Evolutionary conservation across 345 rosid genomes (phyloP).

Genomic region (Salix exigua): DNA sequence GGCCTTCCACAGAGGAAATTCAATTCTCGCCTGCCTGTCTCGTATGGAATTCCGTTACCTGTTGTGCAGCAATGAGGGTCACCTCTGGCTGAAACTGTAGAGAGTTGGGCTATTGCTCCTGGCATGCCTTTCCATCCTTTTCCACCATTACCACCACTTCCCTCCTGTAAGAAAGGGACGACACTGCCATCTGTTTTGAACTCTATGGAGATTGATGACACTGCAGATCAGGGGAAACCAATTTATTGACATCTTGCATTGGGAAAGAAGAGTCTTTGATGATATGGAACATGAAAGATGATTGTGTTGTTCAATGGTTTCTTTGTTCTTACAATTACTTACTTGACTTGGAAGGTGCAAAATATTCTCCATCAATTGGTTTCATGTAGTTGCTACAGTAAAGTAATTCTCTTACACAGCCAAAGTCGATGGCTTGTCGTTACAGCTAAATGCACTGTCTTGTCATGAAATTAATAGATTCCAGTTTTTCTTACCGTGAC

Average conservation of each 20-base stretch:
- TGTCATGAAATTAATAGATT: background rate
- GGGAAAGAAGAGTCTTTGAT: background rate
- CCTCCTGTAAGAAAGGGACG: conserved; percentile 37
- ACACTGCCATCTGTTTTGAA: conserved; percentile 21
- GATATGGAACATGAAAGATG: background rate
- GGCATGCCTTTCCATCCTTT: conserved; percentile 83
- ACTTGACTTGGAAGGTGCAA: background rate
- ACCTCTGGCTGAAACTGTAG: conserved; percentile 38
- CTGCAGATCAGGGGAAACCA: conserved; percentile 11
- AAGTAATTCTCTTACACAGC: background rate
- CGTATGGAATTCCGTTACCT: conserved; percentile 80
- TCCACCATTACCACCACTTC: conserved; percentile 74
- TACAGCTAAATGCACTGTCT: background rate
- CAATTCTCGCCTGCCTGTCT: conserved; percentile 55
- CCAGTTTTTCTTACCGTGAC: background rate
- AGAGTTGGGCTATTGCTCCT: conserved; percentile 73
- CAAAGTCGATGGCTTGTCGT: background rate
- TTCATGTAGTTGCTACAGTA: background rate
- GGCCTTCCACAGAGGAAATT: conserved; percentile 62
- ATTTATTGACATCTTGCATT: background rate
- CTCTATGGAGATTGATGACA: conserved; percentile 14
- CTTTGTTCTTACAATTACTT: background rate
- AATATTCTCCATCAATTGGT: background rate
- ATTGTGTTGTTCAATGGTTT: background rate
- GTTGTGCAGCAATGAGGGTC: conserved; percentile 60